A percentile compares a stretch with the other conserved stretches of the same genome.
Conservation (phyloP, 2,329 filamentous ascomycete species). For the Botrytis fragariae region DNA sequence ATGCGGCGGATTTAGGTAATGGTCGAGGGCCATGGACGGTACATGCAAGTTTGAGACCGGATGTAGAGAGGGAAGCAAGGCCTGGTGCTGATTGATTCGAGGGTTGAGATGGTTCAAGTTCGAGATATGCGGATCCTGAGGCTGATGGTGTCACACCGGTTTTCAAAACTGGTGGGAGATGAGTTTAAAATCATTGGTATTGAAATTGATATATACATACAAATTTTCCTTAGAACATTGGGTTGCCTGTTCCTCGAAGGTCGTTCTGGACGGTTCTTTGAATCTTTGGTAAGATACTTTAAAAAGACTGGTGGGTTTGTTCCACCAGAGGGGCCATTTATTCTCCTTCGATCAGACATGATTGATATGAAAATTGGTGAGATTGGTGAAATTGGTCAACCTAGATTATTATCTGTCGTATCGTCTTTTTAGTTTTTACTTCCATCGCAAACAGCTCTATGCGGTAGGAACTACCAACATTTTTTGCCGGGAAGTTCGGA, state of each 20-base stretch:
- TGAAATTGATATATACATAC: conserved; percentile 50
- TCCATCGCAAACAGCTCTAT: not conserved
- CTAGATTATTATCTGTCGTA: not conserved
- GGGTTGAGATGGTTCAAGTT: conserved; percentile 51
- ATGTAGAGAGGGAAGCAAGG: conserved; percentile 46
- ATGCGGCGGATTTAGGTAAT: conserved; percentile 83
- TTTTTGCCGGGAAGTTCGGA: conserved; percentile 7
- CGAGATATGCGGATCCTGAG: conserved; percentile 86
- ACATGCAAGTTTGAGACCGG: conserved; percentile 83
- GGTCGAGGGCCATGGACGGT: conserved; percentile 92
- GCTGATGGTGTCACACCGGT: conserved; percentile 91
- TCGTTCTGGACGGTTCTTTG: conserved; percentile 44
- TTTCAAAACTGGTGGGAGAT: conserved; percentile 64
- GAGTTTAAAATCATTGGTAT: not conserved
- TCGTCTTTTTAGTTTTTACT: not conserved
- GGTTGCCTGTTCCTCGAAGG: conserved; percentile 59
- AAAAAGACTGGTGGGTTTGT: conserved; percentile 73
- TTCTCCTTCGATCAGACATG: conserved; percentile 83
- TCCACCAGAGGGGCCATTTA: conserved; percentile 80
- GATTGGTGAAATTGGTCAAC: not conserved
- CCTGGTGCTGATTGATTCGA: conserved; percentile 48
- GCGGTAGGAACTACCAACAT: not conserved
- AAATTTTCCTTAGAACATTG: conserved; percentile 79
- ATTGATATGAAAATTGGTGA: conserved; percentile 22
- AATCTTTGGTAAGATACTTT: conserved; percentile 47